Evolutionary conservation across 257 asterid species (phyloP), one percentile per base, ranked within the genome.

Genomic region (Anisodus acutangulus): DNA sequence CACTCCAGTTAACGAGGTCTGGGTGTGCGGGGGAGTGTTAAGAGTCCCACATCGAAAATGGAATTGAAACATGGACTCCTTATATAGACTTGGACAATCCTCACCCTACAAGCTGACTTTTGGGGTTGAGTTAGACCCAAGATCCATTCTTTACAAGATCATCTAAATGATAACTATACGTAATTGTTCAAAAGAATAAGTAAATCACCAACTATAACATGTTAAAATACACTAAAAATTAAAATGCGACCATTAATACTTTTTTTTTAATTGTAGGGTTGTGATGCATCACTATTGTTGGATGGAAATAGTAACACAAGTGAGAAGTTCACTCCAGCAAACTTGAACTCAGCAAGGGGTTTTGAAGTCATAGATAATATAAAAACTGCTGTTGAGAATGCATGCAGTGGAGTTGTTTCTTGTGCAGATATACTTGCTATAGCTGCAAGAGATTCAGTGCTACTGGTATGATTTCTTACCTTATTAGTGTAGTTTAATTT

Each of bases 281-380:
- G 98, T 72, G 98, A 95, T 82, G 98, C 89, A 68, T 95, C 98
- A 5, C 35, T 93, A 59, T 84, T 95, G 82, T 79, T 95, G 89
- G 98, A 95, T 89, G 97, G 98, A 71, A 91, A 83, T 74, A 90
- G 89, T 9, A 89, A 6, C 4, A 80, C 31, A 80, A 80, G 97
- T 17, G 98, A 93, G 91, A 95, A 95, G 78, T 85, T 89, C 83
- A 95, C 95, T 1, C 35, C 16, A 10, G 91, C 97, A 0, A 93
- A 93, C 89, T 69, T 88, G 88, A 94, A 94, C 86, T 94, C 98
- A 0, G 97, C 89, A 1, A 90, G 97, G 85, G 98, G 98, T 70
- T 94, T 72, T 83, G 97, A 93, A 88, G 98, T 94, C 47, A 85
- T 94, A 0, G 98, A 94, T 86, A 17, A 83, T 2, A 91, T 94